phyloP scores from a whole-genome alignment of 257 asterid species.

The Fraxinus pennsylvanica region DNA sequence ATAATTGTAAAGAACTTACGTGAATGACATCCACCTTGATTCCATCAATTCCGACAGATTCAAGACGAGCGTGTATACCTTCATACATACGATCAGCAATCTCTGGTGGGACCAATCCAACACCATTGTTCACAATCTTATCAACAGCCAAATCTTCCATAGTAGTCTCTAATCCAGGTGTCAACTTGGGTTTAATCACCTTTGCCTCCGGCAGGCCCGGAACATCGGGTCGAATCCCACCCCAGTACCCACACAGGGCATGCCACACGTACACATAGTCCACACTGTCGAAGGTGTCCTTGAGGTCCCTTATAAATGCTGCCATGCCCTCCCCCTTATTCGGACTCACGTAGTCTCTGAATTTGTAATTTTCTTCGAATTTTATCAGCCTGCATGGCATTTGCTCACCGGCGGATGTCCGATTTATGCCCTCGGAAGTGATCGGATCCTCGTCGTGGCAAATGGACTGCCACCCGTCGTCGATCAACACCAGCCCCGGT shows the following conservation, averaged over 20 bases:
- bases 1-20: conserved; percentile 36
- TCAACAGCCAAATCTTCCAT: conserved; percentile 98
- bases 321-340: conserved; percentile 65
- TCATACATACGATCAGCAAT: conserved; percentile 61
- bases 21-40: conserved; percentile 95
- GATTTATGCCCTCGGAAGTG: conserved; percentile 68
- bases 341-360: conserved; percentile 67
- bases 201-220: conserved; percentile 58
- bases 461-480: conserved; percentile 95
- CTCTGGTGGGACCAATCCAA: conserved; percentile 86
- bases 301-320: conserved; percentile 71
- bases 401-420: conserved; percentile 94
- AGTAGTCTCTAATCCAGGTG: conserved; percentile 77
- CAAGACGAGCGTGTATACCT: conserved; percentile 82
- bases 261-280: conserved; percentile 96
- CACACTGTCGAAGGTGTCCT: conserved; percentile 56
- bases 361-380: conserved; percentile 78
- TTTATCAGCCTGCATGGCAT: conserved; percentile 87
- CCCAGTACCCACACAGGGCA: conserved; percentile 96
- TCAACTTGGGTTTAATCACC: conserved; percentile 59
- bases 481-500: conserved; percentile 85
- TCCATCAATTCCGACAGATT: conserved; percentile 85
- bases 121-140: conserved; percentile 84
- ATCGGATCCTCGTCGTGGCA: conserved; percentile 84
- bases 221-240: conserved; percentile 71